Base-by-base conservation (phyloP, 331 rosid genomes). In the Acacia concinna region DNA sequence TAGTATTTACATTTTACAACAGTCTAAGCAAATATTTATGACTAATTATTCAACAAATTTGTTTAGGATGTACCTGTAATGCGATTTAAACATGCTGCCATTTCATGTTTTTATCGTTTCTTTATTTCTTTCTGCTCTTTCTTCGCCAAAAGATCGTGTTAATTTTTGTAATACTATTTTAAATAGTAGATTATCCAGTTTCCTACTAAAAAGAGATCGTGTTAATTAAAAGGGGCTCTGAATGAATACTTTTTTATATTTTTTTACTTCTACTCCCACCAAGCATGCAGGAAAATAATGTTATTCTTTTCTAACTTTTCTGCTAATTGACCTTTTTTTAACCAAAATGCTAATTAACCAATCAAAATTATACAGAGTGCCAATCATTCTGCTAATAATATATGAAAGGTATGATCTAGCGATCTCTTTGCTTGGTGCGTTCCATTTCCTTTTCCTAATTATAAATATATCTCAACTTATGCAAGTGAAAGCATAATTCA, bases 381-480 rank as follows among this genome's bases (percentile, higher is more conserved):
- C 56, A 73, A 73, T 38, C 32, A 54, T 59, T 67, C 9, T 54
- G 38, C 46, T 30, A 54, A 54, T 51, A 66, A 67, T 49, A 49
- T 40, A 6, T 41, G 46, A 51, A 52, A 71, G 49, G 64, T 5
- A 66, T 69, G 28, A 57, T 40, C 46, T 6, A 31, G 41, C 4
- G 30, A 41, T 0, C 11, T 23, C 75, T 20, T 1, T 34, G 5
- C 21, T 51, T 56, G 10, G 6, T 4, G 40, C 23, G 21, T 60
- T 40, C 81, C 41, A 62, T 15, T 60, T 63, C 43, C 13, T 52
- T 52, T 17, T 52, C 14, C 59, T n/a, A 1, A 8, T 28, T 21
- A n/a, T 23, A 52, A 52, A 52, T 10, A 20, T 20, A 8, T 56
- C 63, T 2, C 25, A 23, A 25, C 31, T 23, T 23, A 25, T 25